Conservation (phyloP, 2,329 filamentous ascomycete species). For the Fusarium graminum region DNA sequence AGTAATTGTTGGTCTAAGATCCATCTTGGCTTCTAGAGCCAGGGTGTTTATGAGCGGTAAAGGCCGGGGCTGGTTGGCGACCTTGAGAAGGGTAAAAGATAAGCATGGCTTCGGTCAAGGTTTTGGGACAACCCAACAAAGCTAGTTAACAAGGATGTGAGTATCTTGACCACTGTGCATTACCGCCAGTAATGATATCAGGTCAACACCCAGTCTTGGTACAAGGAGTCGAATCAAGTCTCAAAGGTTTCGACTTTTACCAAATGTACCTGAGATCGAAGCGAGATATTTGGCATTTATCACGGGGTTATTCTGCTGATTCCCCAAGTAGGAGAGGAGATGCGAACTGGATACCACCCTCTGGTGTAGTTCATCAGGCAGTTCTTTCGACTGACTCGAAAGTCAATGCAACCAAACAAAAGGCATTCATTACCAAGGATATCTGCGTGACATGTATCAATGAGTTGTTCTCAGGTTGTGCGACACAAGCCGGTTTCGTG, state of each 20-base stretch:
- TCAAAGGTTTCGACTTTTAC: neutral
- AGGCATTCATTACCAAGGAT: constrained; percentile 19
- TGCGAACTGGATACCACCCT: constrained; percentile 11
- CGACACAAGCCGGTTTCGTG: constrained; percentile 34
- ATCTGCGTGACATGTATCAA: constrained; percentile 35
- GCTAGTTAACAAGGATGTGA: constrained; percentile 11
- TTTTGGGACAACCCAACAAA: constrained; percentile 26
- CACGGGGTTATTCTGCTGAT: constrained; percentile 14
- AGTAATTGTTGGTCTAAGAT: constrained; percentile 19
- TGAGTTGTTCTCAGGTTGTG: constrained; percentile 44
- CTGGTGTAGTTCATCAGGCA: constrained; percentile 25
- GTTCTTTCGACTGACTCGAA: constrained; percentile 16
- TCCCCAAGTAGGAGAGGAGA: neutral
- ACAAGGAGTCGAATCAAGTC: constrained; percentile 3
- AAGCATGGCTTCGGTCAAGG: constrained; percentile 42
- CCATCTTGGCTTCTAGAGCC: constrained; percentile 6
- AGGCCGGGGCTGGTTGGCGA: constrained; percentile 13
- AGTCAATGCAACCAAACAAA: constrained; percentile 9
- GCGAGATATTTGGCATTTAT: neutral
- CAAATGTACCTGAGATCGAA: constrained; percentile 4
- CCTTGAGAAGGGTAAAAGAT: constrained; percentile 27
- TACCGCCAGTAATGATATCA: constrained; percentile 17
- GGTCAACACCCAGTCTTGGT: constrained; percentile 21
- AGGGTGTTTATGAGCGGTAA: constrained; percentile 34
- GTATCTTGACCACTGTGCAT: constrained; percentile 10